Evolutionary conservation across 805 yeast species (phyloP).

Genomic region (Kuraishia capsulata): DNA sequence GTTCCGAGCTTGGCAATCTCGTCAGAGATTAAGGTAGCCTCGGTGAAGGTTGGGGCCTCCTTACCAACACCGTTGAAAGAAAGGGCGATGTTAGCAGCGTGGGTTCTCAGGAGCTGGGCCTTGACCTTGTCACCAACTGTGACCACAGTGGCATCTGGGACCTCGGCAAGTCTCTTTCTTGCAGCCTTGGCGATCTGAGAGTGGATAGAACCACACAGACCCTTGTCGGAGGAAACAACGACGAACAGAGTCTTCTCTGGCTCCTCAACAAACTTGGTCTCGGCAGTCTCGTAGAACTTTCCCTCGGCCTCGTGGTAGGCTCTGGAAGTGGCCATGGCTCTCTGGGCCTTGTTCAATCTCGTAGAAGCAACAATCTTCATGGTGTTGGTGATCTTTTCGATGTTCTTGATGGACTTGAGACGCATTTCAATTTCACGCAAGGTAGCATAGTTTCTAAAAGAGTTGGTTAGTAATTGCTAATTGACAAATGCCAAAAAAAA

Average conservation of each 20-base stretch:
- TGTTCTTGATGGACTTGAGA: constrained; percentile 95
- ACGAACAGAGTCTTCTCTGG: constrained; percentile 64
- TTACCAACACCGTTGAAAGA: constrained; percentile 91
- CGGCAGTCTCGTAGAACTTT: constrained; percentile 75
- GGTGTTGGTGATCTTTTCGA: constrained; percentile 98
- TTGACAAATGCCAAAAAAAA: neutral
- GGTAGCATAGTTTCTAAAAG: constrained; percentile 84
- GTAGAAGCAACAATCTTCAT: constrained; percentile 99
- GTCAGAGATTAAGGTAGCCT: constrained; percentile 83
- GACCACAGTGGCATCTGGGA: constrained; percentile 68
- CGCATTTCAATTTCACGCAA: constrained; percentile 97
- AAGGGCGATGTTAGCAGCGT: constrained; percentile 57
- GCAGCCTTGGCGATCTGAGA: constrained; percentile 89
- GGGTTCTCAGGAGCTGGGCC: constrained; percentile 80
- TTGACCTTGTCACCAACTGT: constrained; percentile 93
- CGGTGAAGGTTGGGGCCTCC: constrained; percentile 90
- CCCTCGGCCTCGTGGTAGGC: constrained; percentile 72
- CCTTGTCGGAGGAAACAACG: constrained; percentile 94
- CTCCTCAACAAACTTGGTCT: constrained; percentile 49
- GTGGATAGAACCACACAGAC: constrained; percentile 98
- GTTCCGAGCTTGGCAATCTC: constrained; percentile 62
- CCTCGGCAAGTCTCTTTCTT: constrained; percentile 52
- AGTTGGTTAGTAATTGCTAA: constrained; percentile 1
- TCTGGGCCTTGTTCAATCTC: constrained; percentile 90
- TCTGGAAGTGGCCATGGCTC: constrained; percentile 84